These are phyloP conservation scores for Hordeum pubiflorum DNA, from an alignment of 202 grass and related monocot genomes.

Conservation along the genomic window DNA sequence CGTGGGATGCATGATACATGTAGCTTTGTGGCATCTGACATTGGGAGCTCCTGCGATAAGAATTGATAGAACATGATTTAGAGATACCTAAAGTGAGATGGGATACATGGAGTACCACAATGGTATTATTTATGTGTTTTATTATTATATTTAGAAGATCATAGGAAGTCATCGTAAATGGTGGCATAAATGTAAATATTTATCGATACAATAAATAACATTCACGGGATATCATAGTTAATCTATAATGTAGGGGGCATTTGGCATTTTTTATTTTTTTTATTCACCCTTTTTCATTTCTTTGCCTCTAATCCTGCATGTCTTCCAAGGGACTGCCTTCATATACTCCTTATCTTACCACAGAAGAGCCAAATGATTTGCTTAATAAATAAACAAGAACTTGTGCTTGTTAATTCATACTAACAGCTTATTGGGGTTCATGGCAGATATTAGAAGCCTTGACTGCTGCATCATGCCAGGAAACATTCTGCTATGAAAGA, in stretches of 20 bases:
- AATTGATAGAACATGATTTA: background rate
- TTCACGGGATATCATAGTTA: background rate
- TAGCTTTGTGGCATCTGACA: background rate
- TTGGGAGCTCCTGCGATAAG: background rate
- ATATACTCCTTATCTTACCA: background rate
- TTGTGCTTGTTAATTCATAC: background rate
- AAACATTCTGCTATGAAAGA: constrained; percentile 98
- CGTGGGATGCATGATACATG: background rate
- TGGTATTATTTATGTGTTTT: background rate
- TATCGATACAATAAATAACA: background rate
- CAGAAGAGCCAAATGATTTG: constrained; percentile 6
- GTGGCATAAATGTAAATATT: background rate
- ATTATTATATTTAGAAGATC: background rate
- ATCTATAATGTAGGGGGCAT: background rate
- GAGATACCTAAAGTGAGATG: background rate
- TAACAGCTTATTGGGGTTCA: constrained; percentile 19
- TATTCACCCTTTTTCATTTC: no score
- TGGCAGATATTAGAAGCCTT: constrained; percentile 93
- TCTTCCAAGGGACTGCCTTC: background rate
- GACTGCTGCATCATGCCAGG: constrained; percentile 98
- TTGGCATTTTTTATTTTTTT: no score
- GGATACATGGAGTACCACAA: background rate
- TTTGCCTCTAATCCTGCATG: background rate
- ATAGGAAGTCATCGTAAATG: background rate
- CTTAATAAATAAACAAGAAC: constrained; percentile 10